A percentile compares a stretch with the other conserved stretches of the same genome.
Conservation (phyloP, 2,329 filamentous ascomycete genomes). For the Tolypocladium inflatum region DNA sequence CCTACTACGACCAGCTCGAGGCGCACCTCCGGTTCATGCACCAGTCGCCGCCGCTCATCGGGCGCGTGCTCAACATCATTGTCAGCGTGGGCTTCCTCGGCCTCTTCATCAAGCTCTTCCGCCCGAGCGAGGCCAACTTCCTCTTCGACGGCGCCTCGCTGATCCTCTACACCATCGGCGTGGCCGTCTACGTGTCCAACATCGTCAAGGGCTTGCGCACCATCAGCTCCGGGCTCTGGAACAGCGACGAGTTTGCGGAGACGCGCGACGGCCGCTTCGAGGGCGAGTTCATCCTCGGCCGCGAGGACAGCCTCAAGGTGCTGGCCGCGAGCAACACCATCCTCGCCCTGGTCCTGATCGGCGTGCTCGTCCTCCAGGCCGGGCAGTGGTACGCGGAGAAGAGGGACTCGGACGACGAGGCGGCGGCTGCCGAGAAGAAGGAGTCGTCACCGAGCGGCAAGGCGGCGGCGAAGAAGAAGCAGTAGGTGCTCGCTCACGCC, state of each 20-base stretch:
- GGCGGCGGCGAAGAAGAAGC: conserved; percentile 26
- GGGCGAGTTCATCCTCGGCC: conserved; percentile 60
- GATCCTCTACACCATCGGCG: conserved; percentile 74
- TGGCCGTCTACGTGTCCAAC: conserved; percentile 90
- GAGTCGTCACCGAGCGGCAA: conserved; percentile 13
- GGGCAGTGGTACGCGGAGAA: conserved; percentile 98
- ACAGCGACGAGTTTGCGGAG: conserved; percentile 28
- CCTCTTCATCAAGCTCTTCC: conserved; percentile 91
- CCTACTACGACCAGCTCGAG: conserved; percentile 80
- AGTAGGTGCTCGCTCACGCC: conserved; percentile 10
- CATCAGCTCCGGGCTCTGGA: conserved; percentile 62
- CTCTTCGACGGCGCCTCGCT: conserved; percentile 83
- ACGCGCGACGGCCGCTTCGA: conserved; percentile 32
- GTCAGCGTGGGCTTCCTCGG: conserved; percentile 80
- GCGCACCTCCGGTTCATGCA: conserved; percentile 85
- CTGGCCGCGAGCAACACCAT: conserved; percentile 94
- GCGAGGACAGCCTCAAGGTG: conserved; percentile 86
- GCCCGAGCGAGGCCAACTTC: conserved; percentile 86
- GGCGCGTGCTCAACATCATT: conserved; percentile 88
- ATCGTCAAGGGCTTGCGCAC: conserved; percentile 90
- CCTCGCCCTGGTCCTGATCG: conserved; percentile 81
- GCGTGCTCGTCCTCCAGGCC: conserved; percentile 85
- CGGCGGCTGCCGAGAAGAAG: conserved; percentile 43
- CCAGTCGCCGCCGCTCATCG: conserved; percentile 82
- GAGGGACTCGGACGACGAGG: conserved; percentile 76